Evolutionary conservation across 148 eudicot genomes (phyloP), one percentile per base, ranked within the genome.

Genomic region (Vaccinium macrocarpon): DNA sequence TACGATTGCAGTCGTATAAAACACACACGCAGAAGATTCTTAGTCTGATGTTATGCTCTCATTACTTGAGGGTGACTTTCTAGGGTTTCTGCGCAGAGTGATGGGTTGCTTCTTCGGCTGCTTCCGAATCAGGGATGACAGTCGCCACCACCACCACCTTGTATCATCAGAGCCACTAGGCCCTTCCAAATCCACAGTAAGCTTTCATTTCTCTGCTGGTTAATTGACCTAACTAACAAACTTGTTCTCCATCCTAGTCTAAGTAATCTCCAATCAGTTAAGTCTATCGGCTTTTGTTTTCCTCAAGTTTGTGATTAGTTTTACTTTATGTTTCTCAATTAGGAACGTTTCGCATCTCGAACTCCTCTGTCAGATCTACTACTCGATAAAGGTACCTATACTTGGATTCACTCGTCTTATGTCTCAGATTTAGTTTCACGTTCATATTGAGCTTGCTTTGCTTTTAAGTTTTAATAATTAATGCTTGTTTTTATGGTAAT

Each of bases 61-160:
- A 29, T 14, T 74, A 75, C 25, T 85, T 16, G 83, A 81, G 52
- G 48, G 82, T 42, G 80, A 32, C 23, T 27, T 85, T 13, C 51
- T 73, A 81, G 81, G 84, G 81, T 86, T 80, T 71, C 89, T 91
- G 78, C 84, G 90, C 86, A 79, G 76, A 81, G 80, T 86, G 9
- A 89, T 91, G 91, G 87, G 87, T 68, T 91, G 91, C 75, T 88
- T 91, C 80, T 89, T 89, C 80, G 89, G 88, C 75, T 91, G 93
- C 70, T 91, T 91, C 61, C 53, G 91, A 16, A 10, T 85, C 80
- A 83, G 84, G 16, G 84, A 84, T 82, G 51, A 81, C 16, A 42
- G 53, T 27, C 82, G 66, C n/a, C 82, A 50, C 71, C 72, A 38
- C 80, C 89, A 19, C 76, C 89, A 19, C 35, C 84, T 56, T 64